phyloP scores from a whole-genome alignment of 345 rosid species.

The Populus simonii region DNA sequence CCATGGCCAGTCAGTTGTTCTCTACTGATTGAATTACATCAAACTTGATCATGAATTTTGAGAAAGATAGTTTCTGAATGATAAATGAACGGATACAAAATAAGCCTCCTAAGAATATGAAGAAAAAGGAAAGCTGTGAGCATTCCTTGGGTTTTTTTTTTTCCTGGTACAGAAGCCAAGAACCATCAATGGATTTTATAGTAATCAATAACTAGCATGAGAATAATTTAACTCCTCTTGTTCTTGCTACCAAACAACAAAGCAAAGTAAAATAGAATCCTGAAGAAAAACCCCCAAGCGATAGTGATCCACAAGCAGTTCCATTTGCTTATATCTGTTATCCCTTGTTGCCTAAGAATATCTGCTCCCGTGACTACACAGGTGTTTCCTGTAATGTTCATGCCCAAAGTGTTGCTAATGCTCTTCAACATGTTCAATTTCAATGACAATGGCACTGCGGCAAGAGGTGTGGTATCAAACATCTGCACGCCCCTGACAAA shows the following conservation, averaged over 20 bases:
- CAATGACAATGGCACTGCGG: background rate
- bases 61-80: background rate
- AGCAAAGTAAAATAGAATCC: conserved; percentile 30
- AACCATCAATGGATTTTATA: background rate
- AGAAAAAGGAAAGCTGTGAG: background rate
- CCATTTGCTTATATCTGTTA: conserved; percentile 35
- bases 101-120: background rate
- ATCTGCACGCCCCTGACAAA: conserved; percentile 33
- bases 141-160: background rate
- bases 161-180: background rate
- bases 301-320: conserved; percentile 32
- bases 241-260: conserved; percentile 38
- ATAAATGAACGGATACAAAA: background rate
- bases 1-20: background rate
- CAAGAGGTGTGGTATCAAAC: conserved; percentile 30
- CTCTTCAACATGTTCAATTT: conserved; percentile 28
- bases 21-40: background rate
- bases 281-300: conserved; percentile 31
- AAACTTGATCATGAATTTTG: background rate
- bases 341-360: conserved; percentile 17
- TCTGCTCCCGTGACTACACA: conserved; percentile 29
- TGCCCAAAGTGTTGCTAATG: conserved; percentile 23
- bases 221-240: conserved; percentile 20
- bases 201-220: background rate
- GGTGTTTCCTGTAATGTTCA: conserved; percentile 24